Base-by-base conservation (phyloP, 371 early-diverging fungal species). In the Lichtheimia hyalospora region DNA sequence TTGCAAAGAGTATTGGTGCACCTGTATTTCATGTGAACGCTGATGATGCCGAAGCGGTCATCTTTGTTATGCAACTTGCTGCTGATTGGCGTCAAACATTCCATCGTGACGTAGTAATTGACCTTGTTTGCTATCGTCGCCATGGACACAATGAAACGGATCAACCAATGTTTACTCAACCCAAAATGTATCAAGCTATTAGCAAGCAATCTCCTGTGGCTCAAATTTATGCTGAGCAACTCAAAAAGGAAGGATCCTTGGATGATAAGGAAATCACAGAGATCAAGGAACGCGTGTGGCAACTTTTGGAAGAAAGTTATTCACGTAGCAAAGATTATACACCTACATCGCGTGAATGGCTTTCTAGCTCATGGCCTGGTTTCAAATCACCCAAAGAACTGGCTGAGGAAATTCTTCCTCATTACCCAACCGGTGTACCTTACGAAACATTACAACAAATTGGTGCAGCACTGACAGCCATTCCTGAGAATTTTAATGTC, bases 81-180 rank as follows among this genome's bases (percentile, higher is more conserved):
- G 88, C 94, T 52, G 96, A 97, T 74, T 98, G 94, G 95, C 88
- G 98, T 63, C 89, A 92, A 62, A 91, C 82, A 56, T 97, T 93
- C 90, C 93, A 94, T 81, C 92, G 91, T 72, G 97, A 97, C 79
- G 92, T 94, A 58, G 96, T 98, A 21, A 83, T 98, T 65, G 98
- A 98, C 62, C 85, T 98, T 56, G 94, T 97, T 24, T 93, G 96
- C 75, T 98, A 97, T 88, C 90, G 98, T 62, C 90, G 92, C 68
- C 91, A 96, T 60, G 98, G 98, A 49, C 98, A 98, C 89, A 98
- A 98, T 80, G 98, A 98, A 81, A 92, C 93, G 40, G 98, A 98
- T 80, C 95, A 97, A 78, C 98, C 98, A 52, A 89, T 88, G 68
- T 98, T 98, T 83, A 98, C 98, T 16, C 98, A 98, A 75, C 98